Evolutionary conservation across 139 green algal species (phyloP).

Genomic region (Chlamydomonas eustigma): DNA sequence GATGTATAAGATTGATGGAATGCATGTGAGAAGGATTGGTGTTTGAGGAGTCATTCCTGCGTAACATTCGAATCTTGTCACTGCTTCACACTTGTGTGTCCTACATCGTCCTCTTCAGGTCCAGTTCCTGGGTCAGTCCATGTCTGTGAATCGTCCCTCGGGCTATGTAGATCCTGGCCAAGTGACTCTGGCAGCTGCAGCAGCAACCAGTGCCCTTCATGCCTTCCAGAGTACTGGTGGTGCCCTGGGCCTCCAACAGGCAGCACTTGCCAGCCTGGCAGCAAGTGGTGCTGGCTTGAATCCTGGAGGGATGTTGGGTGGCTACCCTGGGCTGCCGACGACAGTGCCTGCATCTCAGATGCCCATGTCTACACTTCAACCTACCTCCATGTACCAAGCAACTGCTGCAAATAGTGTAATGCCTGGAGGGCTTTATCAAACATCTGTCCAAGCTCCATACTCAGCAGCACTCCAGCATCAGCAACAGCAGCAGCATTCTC

Average conservation of each 20-base stretch:
- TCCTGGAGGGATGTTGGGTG: not conserved
- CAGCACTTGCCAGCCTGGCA: not conserved
- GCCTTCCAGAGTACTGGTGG: not conserved
- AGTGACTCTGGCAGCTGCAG: not conserved
- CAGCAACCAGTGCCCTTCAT: not conserved
- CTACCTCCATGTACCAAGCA: too few relatives aligned
- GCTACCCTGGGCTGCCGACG: too few relatives aligned
- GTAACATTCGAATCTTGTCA: not conserved
- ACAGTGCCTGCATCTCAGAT: too few relatives aligned
- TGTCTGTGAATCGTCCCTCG: constrained; percentile 70
- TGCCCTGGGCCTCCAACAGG: too few relatives aligned
- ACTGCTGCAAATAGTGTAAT: too few relatives aligned
- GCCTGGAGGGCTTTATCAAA: too few relatives aligned
- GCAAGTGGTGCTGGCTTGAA: not conserved
- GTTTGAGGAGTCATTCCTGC: not conserved
- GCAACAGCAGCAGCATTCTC: too few relatives aligned
- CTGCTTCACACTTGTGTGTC: not conserved
- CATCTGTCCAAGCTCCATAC: too few relatives aligned
- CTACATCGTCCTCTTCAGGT: constrained; percentile 32
- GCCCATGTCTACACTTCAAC: too few relatives aligned
- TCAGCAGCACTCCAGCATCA: too few relatives aligned
- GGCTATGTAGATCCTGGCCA: constrained; percentile 81
- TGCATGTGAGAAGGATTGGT: not conserved
- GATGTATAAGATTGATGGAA: not conserved
- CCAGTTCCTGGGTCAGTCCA: constrained; percentile 65